Percentiles rank a stretch among this genome's conserved stretches.
phyloP scores from a whole-genome alignment of 129 eudicot species.

The Flaveria linearis region DNA sequence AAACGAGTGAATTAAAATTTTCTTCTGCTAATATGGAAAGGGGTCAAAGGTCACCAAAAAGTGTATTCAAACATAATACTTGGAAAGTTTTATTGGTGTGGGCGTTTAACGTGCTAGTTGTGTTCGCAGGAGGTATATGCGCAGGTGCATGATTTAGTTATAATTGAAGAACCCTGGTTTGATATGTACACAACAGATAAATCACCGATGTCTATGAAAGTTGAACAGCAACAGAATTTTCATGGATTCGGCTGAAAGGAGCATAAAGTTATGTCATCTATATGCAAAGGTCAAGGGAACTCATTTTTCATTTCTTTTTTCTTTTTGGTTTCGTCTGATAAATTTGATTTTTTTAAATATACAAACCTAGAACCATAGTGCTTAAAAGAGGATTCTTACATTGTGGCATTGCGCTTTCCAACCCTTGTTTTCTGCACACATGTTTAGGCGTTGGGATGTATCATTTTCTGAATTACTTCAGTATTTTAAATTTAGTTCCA shows the following conservation, averaged over 20 bases:
- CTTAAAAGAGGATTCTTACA: not conserved
- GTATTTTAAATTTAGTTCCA: not conserved
- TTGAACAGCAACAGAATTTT: not conserved
- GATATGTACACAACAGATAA: not conserved
- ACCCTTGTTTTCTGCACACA: not conserved
- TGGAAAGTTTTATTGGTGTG: not conserved
- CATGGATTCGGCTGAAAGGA: not conserved
- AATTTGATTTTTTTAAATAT: not conserved
- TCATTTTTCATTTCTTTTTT: not conserved
- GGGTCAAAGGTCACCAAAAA: not conserved
- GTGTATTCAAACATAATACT: not conserved
- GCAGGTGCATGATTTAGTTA: constrained; percentile 60
- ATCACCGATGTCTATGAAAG: constrained; percentile 1
- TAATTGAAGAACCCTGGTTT: constrained; percentile 20
- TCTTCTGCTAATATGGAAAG: not conserved
- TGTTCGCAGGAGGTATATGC: constrained; percentile 74
- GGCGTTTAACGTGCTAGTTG: constrained; percentile 24
- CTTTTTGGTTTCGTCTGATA: not conserved
- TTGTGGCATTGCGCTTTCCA: not conserved
- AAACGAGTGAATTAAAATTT: not conserved
- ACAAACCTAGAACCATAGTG: not conserved
- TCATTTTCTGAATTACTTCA: not conserved
- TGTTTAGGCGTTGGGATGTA: not conserved
- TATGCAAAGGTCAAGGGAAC: not conserved
- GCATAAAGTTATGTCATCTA: not conserved